phyloP scores from a whole-genome alignment of 2,329 filamentous ascomycete genomes.

The Magnaporthales sp. region DNA sequence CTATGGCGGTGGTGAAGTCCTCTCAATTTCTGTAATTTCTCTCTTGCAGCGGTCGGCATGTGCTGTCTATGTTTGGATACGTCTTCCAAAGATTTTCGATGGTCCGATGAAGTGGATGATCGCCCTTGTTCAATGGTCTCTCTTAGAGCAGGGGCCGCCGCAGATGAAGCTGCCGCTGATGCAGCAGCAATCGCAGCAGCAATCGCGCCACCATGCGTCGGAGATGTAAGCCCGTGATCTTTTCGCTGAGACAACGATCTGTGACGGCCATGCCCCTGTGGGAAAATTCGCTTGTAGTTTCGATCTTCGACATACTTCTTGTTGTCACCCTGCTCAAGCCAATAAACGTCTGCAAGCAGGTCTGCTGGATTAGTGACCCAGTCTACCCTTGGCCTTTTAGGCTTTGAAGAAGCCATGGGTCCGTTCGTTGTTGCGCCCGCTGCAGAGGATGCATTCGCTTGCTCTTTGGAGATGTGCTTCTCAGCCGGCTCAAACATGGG shows the following conservation, averaged over 20 bases:
- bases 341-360: conserved; percentile 81
- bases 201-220: not conserved
- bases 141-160: not conserved
- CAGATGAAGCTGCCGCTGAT: not conserved
- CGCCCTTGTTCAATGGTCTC: not conserved
- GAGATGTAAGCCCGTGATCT: conserved; percentile 1
- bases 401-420: conserved; percentile 43
- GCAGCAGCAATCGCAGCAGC: not conserved
- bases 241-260: conserved; percentile 20
- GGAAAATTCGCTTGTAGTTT: conserved; percentile 65
- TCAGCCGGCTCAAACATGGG: not conserved
- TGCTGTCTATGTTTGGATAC: conserved; percentile 18
- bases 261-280: conserved; percentile 23
- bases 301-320: conserved; percentile 75
- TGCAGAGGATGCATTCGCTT: not conserved
- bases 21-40: conserved; percentile 49
- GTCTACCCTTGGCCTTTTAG: conserved; percentile 67
- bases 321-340: conserved; percentile 77
- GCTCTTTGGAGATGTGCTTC: not conserved
- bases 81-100: conserved; percentile 8
- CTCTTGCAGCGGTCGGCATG: conserved; percentile 43
- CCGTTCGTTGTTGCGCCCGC: conserved; percentile 22
- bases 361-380: conserved; percentile 82
- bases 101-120: not conserved
- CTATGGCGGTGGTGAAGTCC: conserved; percentile 46